A percentile compares a stretch with the other conserved stretches of the same genome.
phyloP scores from a whole-genome alignment of 768 basidiomycete genomes.

The Boletus sp. region DNA sequence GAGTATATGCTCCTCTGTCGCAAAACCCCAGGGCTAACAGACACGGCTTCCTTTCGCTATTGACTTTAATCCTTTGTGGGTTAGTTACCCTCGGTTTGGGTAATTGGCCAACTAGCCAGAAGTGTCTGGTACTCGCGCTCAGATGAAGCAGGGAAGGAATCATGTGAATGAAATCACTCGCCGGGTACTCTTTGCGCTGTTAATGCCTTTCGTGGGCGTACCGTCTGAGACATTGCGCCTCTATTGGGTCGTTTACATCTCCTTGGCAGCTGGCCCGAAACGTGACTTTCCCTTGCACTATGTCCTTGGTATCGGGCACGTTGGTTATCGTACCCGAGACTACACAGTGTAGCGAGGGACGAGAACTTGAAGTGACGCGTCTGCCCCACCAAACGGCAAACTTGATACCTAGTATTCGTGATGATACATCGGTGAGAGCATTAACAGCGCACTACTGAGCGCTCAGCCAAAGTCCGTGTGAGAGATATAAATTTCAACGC shows the following conservation, averaged over 20 bases:
- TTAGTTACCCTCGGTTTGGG: background rate
- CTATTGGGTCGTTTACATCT: background rate
- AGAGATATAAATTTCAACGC: constrained; percentile 12
- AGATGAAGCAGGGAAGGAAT: background rate
- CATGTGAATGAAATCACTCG: background rate
- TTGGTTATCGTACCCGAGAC: background rate
- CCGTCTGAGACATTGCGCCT: too few relatives aligned
- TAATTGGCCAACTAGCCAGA: background rate
- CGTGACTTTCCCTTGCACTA: background rate
- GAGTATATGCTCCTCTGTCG: background rate
- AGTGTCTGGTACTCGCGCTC: background rate
- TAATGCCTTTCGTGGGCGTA: background rate
- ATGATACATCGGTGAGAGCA: background rate
- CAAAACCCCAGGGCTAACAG: background rate
- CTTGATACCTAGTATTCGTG: background rate
- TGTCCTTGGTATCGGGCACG: background rate
- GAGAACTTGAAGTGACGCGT: too few relatives aligned
- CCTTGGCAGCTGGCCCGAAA: background rate
- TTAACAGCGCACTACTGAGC: background rate
- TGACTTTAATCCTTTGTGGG: too few relatives aligned
- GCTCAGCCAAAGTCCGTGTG: constrained; percentile 5
- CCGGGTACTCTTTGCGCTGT: background rate
- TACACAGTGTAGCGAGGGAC: too few relatives aligned
- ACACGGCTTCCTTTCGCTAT: background rate
- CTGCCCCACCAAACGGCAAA: background rate